A percentile compares a stretch with the other conserved stretches of the same genome.
phyloP scores from a whole-genome alignment of 106 monocot genomes.

The Dendrobium huoshanense region DNA sequence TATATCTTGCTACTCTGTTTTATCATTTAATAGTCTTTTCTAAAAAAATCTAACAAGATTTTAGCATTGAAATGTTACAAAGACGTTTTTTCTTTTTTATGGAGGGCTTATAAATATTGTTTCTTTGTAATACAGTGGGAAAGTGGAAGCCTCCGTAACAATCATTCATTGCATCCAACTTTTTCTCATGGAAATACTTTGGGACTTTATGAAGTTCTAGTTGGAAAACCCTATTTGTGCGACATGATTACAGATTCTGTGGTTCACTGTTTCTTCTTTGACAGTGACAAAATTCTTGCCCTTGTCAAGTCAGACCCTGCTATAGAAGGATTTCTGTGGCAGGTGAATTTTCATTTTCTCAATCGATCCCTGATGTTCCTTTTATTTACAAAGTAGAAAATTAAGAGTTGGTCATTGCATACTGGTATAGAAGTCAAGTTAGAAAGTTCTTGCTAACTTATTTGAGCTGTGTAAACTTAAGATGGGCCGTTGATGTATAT shows the following conservation, averaged over 20 bases:
- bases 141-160: conserved; percentile 48
- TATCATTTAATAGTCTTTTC: neutral
- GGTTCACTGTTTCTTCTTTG: conserved; percentile 90
- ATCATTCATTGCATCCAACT: conserved; percentile 74
- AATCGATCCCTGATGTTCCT: neutral
- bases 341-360: conserved; percentile 36
- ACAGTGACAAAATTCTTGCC: conserved; percentile 68
- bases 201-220: conserved; percentile 88
- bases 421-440: neutral
- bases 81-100: neutral
- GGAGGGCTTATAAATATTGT: neutral
- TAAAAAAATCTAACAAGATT: neutral
- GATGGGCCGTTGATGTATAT: neutral
- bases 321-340: conserved; percentile 89
- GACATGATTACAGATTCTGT: conserved; percentile 87
- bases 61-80: neutral
- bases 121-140: conserved; percentile 53
- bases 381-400: neutral
- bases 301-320: conserved; percentile 41
- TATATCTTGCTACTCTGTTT: neutral
- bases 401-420: neutral
- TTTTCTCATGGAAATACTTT: conserved; percentile 90
- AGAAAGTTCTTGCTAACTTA: neutral
- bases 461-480: neutral
- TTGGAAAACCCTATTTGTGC: conserved; percentile 83